Evolutionary conservation across 768 basidiomycete genomes (phyloP), one percentile per base, ranked within the genome.

Genomic region (Russula dissimulans): DNA sequence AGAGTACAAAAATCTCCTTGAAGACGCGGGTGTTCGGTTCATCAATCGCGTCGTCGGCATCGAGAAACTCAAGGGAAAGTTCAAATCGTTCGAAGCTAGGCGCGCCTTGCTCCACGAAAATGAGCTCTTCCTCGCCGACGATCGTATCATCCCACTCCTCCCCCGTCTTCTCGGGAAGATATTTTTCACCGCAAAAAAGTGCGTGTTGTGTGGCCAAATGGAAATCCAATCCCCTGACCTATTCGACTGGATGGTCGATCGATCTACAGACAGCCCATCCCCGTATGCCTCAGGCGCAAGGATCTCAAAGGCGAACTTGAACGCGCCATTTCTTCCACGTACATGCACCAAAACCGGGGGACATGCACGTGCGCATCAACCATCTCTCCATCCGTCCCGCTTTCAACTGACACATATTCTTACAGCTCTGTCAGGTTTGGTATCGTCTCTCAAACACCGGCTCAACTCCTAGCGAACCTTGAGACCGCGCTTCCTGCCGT

Each of bases 171-270:
- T 98, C 3, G 97, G 97, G 6, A 85, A 83, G 54, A 88, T 87
- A 67, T 98, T 91, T 82, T 93, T 97, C 67, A 82, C 90, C 34
- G 91, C 94, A 1, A 98, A 98, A 76, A 98, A 97, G 94, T 97
- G 66, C 65, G 89, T 67, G 4, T 2, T 69, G 31, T 11, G 7
- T 10, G 43, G 34, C 29, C 51, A 26, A 6, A 14, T 26, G 47
- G 57, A n/a, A 17, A 6, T 15, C 18, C n/a, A 11, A 17, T 29
- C 5, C 9, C 26, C 15, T 8, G 48, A 34, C 4, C 64, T 65
- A 36, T 5, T 36, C 34, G 17, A 46, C 31, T 26, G 60, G 10
- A 42, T 52, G 7, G 52, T 18, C 22, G 51, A 61, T 12, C 22
- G 51, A 61, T 12, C 18, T 39, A 5, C 59, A 97, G 95, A 75